Percentiles rank a stretch among this genome's conserved stretches.
phyloP scores from a whole-genome alignment of 805 yeast genomes.

The Saccharomycopsis oosterbeekiorum region DNA sequence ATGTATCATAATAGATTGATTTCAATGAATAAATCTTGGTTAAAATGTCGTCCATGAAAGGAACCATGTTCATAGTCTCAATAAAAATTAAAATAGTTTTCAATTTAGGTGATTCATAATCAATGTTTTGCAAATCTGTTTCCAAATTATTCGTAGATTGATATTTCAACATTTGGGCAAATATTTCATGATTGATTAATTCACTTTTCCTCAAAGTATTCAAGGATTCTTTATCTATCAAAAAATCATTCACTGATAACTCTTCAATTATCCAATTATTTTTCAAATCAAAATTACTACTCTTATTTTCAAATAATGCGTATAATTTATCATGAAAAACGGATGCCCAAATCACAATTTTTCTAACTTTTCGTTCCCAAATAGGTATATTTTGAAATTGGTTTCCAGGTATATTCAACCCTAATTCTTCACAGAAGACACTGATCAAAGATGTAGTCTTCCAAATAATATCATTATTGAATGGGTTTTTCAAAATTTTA shows the following conservation, averaged over 20 bases:
- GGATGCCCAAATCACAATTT: conserved; percentile 22
- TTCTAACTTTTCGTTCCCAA: conserved; percentile 25
- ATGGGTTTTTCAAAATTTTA: conserved; percentile 6
- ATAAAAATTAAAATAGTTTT: conserved; percentile 20
- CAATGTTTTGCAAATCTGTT: conserved; percentile 7
- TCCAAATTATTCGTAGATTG: conserved; percentile 12
- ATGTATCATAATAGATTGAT: conserved; percentile 22
- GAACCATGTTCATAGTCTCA: conserved; percentile 22
- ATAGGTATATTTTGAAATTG: conserved; percentile 23
- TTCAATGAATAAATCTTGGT: conserved; percentile 22
- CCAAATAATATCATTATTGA: conserved; percentile 17
- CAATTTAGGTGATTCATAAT: background rate
- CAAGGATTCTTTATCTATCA: conserved; percentile 18
- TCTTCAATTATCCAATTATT: conserved; percentile 23
- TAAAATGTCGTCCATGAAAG: conserved; percentile 21
- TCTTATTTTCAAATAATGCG: conserved; percentile 23
- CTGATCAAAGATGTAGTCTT: conserved; percentile 21
- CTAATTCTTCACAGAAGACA: conserved; percentile 24
- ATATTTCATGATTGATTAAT: conserved; percentile 19
- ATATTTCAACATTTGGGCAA: conserved; percentile 16
- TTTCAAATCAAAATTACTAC: conserved; percentile 20
- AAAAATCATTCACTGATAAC: conserved; percentile 20
- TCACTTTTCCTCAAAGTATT: conserved; percentile 11
- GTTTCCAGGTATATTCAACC: conserved; percentile 22
- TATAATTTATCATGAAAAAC: conserved; percentile 23